phyloP scores from a whole-genome alignment of 2,329 filamentous ascomycete genomes.

The Alternaria conjuncta region DNA sequence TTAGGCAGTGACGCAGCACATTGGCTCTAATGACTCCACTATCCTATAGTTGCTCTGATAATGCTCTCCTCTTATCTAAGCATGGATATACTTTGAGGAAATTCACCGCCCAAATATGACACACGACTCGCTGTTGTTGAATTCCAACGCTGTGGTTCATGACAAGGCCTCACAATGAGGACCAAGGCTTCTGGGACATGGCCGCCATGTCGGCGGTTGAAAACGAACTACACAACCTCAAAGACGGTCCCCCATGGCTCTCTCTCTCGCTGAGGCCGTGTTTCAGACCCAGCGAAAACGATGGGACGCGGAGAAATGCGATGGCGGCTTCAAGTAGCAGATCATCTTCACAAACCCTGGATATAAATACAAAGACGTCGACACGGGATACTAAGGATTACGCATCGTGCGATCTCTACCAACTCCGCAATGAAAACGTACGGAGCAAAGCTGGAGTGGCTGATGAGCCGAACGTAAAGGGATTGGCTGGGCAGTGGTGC shows the following conservation, averaged over 20 bases:
- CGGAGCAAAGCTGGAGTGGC: background rate
- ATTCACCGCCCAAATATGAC: background rate
- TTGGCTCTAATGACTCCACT: slow-evolving; percentile 37
- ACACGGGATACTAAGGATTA: background rate
- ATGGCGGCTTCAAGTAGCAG: background rate
- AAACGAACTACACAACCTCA: background rate
- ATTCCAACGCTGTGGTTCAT: background rate
- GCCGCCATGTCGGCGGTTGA: background rate
- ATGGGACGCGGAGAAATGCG: background rate
- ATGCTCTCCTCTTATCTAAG: background rate
- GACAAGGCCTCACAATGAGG: background rate
- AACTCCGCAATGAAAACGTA: background rate
- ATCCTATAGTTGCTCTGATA: background rate
- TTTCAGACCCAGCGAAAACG: background rate
- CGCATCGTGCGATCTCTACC: background rate
- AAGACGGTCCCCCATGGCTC: background rate
- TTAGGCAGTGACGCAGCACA: slow-evolving; percentile 56
- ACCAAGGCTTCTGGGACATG: background rate
- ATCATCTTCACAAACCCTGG: background rate
- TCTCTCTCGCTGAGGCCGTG: background rate
- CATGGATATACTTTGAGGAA: background rate
- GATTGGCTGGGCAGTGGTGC: background rate
- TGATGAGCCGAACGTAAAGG: background rate
- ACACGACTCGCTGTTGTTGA: background rate
- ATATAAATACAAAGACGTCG: background rate